Percentiles rank a stretch among this genome's conserved stretches.
Conservation (phyloP, 768 basidiomycete genomes). For the Amanita jacksonii region DNA sequence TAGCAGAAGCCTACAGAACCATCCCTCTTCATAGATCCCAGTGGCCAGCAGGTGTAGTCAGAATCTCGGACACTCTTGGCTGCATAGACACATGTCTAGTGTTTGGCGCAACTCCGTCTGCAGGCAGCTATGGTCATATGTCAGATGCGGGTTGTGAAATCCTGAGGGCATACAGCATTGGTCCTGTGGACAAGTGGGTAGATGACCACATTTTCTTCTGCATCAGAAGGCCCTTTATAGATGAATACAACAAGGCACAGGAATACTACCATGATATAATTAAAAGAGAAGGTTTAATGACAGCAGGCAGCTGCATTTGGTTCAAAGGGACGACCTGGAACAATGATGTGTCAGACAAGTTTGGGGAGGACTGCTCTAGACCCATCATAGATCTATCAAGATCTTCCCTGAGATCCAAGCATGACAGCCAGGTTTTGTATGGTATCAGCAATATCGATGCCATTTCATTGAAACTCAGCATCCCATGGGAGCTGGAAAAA, state of each 20-base stretch:
- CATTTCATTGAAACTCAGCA: constrained; percentile 20
- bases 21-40: constrained; percentile 2
- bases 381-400: constrained; percentile 17
- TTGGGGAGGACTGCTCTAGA: constrained; percentile 17
- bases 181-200: no score
- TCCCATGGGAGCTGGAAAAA: constrained; percentile 21
- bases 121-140: no score
- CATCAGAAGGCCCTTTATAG: no score
- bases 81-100: no score
- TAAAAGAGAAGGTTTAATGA: background rate
- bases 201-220: no score
- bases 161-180: no score
- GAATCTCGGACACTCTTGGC: background rate
- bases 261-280: background rate
- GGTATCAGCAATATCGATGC: constrained; percentile 21
- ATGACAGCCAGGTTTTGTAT: constrained; percentile 11
- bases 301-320: constrained; percentile 11
- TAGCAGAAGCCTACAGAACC: constrained; percentile 11
- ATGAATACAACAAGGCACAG: background rate
- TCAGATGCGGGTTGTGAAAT: no score
- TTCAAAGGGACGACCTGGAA: constrained; percentile 14
- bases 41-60: constrained; percentile 9
- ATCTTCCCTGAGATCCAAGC: background rate
- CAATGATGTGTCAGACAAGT: constrained; percentile 16
- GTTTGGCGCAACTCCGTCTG: no score